Base-by-base conservation (phyloP, 805 yeast species). In the Scheffersomyces ergatensis region DNA sequence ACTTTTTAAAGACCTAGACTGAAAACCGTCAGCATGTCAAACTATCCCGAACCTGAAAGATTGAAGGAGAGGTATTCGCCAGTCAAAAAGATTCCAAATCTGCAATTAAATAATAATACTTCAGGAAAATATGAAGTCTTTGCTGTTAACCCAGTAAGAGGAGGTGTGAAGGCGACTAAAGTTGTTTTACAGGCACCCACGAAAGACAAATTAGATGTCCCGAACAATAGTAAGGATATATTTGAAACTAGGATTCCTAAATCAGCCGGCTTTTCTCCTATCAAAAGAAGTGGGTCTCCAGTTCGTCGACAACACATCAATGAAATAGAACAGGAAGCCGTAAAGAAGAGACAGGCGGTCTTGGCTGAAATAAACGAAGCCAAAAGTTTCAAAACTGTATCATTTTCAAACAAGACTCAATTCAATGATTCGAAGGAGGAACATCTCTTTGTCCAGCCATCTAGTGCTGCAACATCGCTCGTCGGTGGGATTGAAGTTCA, bases 231-330 rank as follows among this genome's bases (percentile, higher is more conserved):
- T 19, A 16, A 5, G 13, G 9, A 9, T 11, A 29, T 29, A 12
- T 7, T 20, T 17, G 16, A 18, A 16, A 13, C 21, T 8, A 19
- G 13, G 19, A 13, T 19, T 9, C 29, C 29, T 7, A 7, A 25
- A 14, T 13, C 29, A 25, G 13, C 8, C n/a, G 27, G 44, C 40
- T 39, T 16, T 34, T 43, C 9, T 55, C 64, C 1, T 18, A 32
- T 32, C n/a, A 32, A 32, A 17, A 32, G 34, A 32, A 61, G 68
- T 33, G 71, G 71, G 6, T 64, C 70, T 2, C 70, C 71, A 2
- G 52, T 50, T 32, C 51, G 70, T 26, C 49, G 71, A 25, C 54
- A 51, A 33, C 51, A 49, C 21, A 65, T 65, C 13, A 49, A 44
- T 26, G 59, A 60, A 38, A 53, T 63, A 34, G 71, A 65, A 41